Evolutionary conservation across 176 grass and related monocot species (phyloP), one percentile per base, ranked within the genome.

Genomic region (Juncus inflexus): DNA sequence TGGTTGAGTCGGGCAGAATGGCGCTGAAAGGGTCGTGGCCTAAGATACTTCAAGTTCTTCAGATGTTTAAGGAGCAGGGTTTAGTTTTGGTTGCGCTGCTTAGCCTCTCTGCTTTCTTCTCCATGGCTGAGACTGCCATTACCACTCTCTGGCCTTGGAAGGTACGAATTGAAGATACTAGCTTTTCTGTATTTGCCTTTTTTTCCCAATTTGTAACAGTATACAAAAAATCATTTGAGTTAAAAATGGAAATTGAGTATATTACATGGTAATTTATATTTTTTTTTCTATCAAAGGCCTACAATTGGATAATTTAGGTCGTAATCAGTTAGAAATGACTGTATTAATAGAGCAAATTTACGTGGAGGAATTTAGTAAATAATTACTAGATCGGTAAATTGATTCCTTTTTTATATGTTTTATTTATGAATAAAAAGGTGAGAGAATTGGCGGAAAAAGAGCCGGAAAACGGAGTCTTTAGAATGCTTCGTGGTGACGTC

Each of bases 141-240:
- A 99, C 88, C 2, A 99, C 94, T 58, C 81, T 99, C 7, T 99
- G 88, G 88, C 94, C 94, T 60, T 99, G 94, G 94, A 99, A 92
- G 94, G 94, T 99, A 66, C 66, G 65, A 69, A 35, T 35, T 3
- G 41, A 12, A 69, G 19, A 15, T 11, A 15, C 37, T 10, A 4
- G 15, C 37, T 49, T 47, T 47, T 9, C 43, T 47, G 43, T 47
- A 5, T 47, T 9, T 47, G 6, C 43, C 35, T n/a, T 12, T 66
- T 42, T 19, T 61, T 15, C 56, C 56, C 28, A 28, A 28, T 28
- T 28, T 9, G 13, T n/a, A 55, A 41, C 11, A 37, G 37, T n/a
- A 50, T 66, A 40, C 63, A 14, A 39, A 3, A 37, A 43, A 55
- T 3, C 42, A 69, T 11, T 54, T 10, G 6, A 28, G 42, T 69